Conservation (phyloP, 2,329 filamentous ascomycete species). For the Aspergillus fischeri region DNA sequence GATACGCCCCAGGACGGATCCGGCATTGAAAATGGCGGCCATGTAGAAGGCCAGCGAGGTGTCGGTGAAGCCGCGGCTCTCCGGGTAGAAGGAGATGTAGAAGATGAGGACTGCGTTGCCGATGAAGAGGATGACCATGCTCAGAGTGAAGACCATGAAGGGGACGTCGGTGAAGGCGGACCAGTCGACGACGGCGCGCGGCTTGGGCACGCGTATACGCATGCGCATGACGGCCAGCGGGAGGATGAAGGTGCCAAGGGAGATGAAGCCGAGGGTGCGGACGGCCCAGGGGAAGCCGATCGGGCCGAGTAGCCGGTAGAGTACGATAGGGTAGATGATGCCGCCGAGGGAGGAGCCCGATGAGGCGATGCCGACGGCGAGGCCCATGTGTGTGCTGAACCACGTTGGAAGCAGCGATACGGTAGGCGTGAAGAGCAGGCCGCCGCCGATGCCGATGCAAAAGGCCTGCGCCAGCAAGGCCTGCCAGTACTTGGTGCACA, state of each 20-base stretch:
- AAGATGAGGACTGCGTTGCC: too few relatives aligned
- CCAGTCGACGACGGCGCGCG: background rate
- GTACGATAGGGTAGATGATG: constrained; percentile 19
- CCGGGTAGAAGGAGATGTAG: too few relatives aligned
- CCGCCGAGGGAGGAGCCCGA: constrained; percentile 19
- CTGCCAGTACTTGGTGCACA: constrained; percentile 24
- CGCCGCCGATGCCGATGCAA: constrained; percentile 16
- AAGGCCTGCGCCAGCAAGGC: constrained; percentile 21
- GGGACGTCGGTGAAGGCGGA: constrained; percentile 20
- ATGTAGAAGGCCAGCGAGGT: too few relatives aligned
- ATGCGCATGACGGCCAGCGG: background rate
- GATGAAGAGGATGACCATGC: too few relatives aligned
- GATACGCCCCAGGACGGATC: too few relatives aligned
- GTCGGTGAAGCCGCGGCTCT: too few relatives aligned
- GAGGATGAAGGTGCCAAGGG: background rate
- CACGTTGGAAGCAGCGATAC: constrained; percentile 22
- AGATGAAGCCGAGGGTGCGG: constrained; percentile 7
- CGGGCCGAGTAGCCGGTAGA: constrained; percentile 5
- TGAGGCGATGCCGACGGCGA: constrained; percentile 20
- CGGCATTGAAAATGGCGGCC: too few relatives aligned
- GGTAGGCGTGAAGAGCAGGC: constrained; percentile 19
- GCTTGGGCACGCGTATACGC: background rate
- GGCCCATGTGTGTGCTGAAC: constrained; percentile 19
- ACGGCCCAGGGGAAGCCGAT: constrained; percentile 16
- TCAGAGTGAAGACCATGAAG: too few relatives aligned